phyloP scores from a whole-genome alignment of 2,329 filamentous ascomycete genomes.

The Colletotrichum sp. region DNA sequence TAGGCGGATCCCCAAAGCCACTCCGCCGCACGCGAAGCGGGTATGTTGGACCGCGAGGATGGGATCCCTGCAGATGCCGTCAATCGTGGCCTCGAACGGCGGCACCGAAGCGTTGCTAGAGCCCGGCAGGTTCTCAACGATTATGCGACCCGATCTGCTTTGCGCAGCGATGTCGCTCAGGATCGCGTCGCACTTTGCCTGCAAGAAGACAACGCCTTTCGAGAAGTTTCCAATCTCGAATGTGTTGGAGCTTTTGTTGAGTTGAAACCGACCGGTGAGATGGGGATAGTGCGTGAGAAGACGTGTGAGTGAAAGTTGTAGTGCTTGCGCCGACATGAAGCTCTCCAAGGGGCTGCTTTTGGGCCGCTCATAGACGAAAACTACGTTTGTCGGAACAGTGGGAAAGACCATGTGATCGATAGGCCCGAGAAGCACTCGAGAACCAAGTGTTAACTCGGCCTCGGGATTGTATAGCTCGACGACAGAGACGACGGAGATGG shows the following conservation, averaged over 20 bases:
- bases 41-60: background rate
- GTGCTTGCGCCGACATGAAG: background rate
- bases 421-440: background rate
- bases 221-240: background rate
- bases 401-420: background rate
- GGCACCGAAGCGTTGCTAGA: background rate
- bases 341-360: accelerated
- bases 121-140: background rate
- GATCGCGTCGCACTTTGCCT: background rate
- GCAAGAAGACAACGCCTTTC: accelerated
- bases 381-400: background rate
- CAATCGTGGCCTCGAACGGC: background rate
- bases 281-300: background rate
- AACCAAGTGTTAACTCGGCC: background rate
- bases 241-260: background rate
- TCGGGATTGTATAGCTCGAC: background rate
- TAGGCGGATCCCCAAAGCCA: background rate
- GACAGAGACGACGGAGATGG: background rate
- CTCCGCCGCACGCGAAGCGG: background rate
- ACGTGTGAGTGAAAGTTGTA: background rate
- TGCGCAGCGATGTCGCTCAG: background rate
- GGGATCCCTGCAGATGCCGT: background rate
- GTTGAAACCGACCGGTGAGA: background rate
- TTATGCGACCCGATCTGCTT: background rate
- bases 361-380: background rate